phyloP scores from a whole-genome alignment of 768 basidiomycete species.

The Agaricus blazei region DNA sequence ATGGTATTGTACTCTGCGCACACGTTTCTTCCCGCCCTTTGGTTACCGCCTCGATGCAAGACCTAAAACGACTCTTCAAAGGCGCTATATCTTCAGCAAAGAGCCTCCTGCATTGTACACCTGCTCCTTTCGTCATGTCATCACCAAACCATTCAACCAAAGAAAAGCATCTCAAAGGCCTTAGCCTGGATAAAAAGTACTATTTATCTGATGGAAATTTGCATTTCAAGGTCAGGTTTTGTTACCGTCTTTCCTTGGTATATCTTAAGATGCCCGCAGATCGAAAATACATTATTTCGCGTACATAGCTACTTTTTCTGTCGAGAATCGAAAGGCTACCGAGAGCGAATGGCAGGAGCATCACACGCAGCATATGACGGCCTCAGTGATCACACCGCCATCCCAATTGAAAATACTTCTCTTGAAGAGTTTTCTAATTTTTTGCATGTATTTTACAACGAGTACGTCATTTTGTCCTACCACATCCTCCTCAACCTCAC shows the following conservation, averaged over 20 bases:
- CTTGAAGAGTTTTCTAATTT: conserved; percentile 49
- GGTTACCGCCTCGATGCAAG: background rate
- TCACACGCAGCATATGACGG: conserved; percentile 23
- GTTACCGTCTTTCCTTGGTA: background rate
- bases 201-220: background rate
- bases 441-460: conserved; percentile 60
- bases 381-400: conserved; percentile 26
- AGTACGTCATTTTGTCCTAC: conserved; percentile 30
- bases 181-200: background rate
- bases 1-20: background rate
- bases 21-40: background rate
- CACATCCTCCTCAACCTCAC: background rate
- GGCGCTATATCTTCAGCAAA: background rate
- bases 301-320: conserved; percentile 52
- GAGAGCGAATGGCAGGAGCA: conserved; percentile 22
- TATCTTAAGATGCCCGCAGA: conserved; percentile 19
- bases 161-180: background rate
- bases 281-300: conserved; percentile 41
- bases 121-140: background rate
- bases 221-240: background rate
- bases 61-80: background rate
- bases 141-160: background rate
- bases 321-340: conserved; percentile 45
- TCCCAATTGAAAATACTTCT: conserved; percentile 36
- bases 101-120: no score